Evolutionary conservation across 2,329 filamentous ascomycete genomes (phyloP), one percentile per base, ranked within the genome.

Genomic region (Daldinia sp.): DNA sequence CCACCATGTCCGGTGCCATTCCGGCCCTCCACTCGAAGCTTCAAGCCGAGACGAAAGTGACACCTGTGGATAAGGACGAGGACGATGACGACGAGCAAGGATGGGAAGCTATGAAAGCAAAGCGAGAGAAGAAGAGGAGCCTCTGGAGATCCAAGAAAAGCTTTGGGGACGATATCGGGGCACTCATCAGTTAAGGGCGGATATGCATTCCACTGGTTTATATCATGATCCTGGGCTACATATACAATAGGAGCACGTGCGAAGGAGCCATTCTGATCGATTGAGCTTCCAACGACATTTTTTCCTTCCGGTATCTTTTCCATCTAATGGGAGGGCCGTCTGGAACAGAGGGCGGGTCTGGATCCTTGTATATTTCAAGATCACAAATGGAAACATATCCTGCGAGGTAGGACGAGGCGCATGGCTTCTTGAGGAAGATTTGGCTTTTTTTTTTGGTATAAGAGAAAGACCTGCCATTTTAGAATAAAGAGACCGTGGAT

Each of bases 31-130:
- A 74, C n/a, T 75, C 77, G 62, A 84, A 83, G 58, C 76, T 82
- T 4, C 79, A 81, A 48, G 64, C 74, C 39, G 82, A 79, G 58
- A 78, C 78, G 30, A 83, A 79, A 64, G 77, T 80, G 2, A 77
- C 82, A 2, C 81, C 83, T 63, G 76, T 82, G 1, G 81, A 81
- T 30, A 82, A 80, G 13, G 88, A 79, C 23, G 81, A 82, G 37
- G 83, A 90, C 35, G 89, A 91, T 54, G 87, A 89, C 62, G 89
- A 91, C 18, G 89, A 92, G 60, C 83, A 90, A 74, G 90, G 88
- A 15, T 92, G 90, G 90, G 89, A 87, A 69, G 88, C 89, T 33
- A 90, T 92, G 88, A 89, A 88, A 75, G 88, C 88, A 63, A 91
- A 91, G 81, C 83, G 88, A 65, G 88, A 91, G 64, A 87, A 90